Evolutionary conservation across 164 flowering plant species (phyloP).

Genomic region (Liquidambar formosana): DNA sequence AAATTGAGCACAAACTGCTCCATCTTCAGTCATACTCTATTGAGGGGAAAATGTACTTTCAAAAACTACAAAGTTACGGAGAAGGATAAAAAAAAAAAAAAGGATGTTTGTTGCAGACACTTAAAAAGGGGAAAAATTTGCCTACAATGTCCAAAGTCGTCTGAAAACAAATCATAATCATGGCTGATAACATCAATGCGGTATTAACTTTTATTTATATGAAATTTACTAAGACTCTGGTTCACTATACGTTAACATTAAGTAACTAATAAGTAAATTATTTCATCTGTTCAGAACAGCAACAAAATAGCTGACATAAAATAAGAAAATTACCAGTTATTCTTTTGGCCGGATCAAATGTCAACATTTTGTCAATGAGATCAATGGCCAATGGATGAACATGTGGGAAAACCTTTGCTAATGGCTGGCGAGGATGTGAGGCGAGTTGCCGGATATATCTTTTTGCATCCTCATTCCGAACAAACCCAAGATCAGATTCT

Average conservation of each 20-base stretch:
- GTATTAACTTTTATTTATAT: no score
- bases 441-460: constrained; percentile 71
- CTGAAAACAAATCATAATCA: no score
- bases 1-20: background rate
- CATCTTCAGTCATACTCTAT: background rate
- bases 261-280: no score
- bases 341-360: constrained; percentile 83
- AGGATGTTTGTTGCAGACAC: no score
- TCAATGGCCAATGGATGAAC: constrained; percentile 84
- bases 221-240: no score
- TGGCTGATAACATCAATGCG: no score
- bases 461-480: constrained; percentile 71
- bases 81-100: no score
- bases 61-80: no score
- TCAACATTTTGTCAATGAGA: constrained; percentile 86
- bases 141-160: no score
- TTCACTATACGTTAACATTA: no score
- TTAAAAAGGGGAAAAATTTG: no score
- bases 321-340: constrained; percentile 63
- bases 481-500: constrained; percentile 82
- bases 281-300: background rate
- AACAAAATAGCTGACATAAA: background rate
- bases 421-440: constrained; percentile 53
- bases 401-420: constrained; percentile 61
- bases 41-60: background rate